Evolutionary conservation across 768 basidiomycete genomes (phyloP), one percentile per base, ranked within the genome.

Genomic region (Neoboletus brunneissimus): DNA sequence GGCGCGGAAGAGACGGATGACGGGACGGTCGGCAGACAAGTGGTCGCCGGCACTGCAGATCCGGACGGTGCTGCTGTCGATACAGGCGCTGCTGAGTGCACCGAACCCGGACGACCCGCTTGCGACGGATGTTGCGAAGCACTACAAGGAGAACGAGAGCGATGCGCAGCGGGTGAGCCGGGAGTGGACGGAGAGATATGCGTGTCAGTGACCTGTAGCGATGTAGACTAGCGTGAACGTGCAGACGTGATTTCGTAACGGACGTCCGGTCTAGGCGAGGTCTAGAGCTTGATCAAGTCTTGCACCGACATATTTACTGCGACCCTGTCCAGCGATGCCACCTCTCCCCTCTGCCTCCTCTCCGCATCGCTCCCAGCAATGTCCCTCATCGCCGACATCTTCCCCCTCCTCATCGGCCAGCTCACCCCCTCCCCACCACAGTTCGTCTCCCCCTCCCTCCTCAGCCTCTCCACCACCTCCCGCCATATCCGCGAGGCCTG

Each of bases 11-110:
- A 3, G 11, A 32, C 27, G 37, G 42, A 32, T 53, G 22, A 57
- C 57, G 44, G 18, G 37, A 13, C 7, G 25, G 4, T 27, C 40
- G 37, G 42, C 51, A 94, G 97, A 99, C 75, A 98, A 98, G 79
- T 99, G 97, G 97, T 97, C 94, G 11, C 97, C 97, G 20, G 97
- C 97, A 0, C 81, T 99, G 18, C 97, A 99, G 73, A 99, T 99
- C 75, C 88, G 97, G 63, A 99, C 97, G 2, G 97, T 99, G 49
- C 79, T 99, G 55, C 82, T 99, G 49, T 98, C 96, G 40, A 82
- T 99, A 68, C 97, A 99, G 74, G 97, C 97, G n/a, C 79, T 99
- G 45, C 80, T 99, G 42, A 91, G 89, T 60, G 88, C 97, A 1
- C 97, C 97, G 3, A 99, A 99, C 74, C 97, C 97, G 1, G 94